Base-by-base conservation (phyloP, 2,329 filamentous ascomycete species). In the Penicillium sp. region DNA sequence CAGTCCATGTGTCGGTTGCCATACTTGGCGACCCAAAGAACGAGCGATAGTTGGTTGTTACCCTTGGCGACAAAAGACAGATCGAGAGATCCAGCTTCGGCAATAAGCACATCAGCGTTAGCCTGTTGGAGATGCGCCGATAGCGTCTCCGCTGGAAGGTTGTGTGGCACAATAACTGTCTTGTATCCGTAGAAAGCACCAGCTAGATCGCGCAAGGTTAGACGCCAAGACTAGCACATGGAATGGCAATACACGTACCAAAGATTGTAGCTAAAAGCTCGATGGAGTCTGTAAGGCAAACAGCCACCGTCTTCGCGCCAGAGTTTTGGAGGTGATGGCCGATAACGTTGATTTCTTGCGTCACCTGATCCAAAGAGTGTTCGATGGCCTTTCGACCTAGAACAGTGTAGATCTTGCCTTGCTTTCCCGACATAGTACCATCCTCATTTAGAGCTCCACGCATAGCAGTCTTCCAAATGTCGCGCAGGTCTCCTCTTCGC, bases 1-100 rank as follows among this genome's bases (percentile, higher is more conserved):
- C 93, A 99, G 74, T 96, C 92, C 82, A 99, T 88, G 70, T 97
- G 93, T 64, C 86, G 85, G 77, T 87, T 97, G 40, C 91, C 91
- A 68, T 91, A 84, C 66, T 97, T 93, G 5, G 95, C 91, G 12
- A 97, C 92, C 90, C 92, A 97, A 64, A 97, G 84, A 31, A 96
- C 81, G 63, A 91, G 85, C 58, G 86, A 87, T 43, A 99, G 81
- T 36, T 83, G 81, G 5, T 87, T 82, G 66, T 89, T 91, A 50
- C 80, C 82, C 66, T 87, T 84, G 50, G 86, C 82, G 12, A 96
- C 82, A 36, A 82, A 77, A 59, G 91, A 87, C 41, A 96, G 85
- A 22, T 94, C 90, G 55, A 97, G 83, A n/a, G 88, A 86, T 40
- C 94, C 94, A 3, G 93, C 92, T 31, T 88, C 86, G 2, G 91